phyloP scores from a whole-genome alignment of 805 yeast genomes.

The Metschnikowia cubensis region DNA sequence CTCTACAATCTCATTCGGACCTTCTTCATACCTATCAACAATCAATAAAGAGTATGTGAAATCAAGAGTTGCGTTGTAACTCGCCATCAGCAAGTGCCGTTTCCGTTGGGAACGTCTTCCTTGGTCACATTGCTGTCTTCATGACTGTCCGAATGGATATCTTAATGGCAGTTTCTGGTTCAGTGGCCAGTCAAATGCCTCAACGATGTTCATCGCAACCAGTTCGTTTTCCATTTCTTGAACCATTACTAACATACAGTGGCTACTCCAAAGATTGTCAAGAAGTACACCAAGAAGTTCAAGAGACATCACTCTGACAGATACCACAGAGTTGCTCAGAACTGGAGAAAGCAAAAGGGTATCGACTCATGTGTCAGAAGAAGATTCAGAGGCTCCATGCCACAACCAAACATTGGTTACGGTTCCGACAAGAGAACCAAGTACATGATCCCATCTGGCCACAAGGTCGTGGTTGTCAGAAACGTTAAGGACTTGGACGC shows the following conservation, averaged over 20 bases:
- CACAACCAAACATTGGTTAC: constrained; percentile 99
- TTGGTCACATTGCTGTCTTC: no score
- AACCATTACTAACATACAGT: constrained; percentile 34
- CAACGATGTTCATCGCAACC: no score
- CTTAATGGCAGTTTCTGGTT: no score
- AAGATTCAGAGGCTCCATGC: constrained; percentile 98
- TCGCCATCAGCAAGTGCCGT: not conserved
- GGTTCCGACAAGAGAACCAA: constrained; percentile 99
- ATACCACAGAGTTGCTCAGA: constrained; percentile 95
- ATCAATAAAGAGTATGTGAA: constrained; percentile 21
- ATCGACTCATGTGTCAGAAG: constrained; percentile 99
- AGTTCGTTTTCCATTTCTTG: no score
- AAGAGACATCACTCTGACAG: constrained; percentile 99
- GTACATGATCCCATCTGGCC: constrained; percentile 95
- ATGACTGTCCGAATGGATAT: no score
- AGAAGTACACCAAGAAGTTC: constrained; percentile 98
- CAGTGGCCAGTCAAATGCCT: no score
- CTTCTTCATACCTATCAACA: constrained; percentile 17
- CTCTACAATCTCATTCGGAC: constrained; percentile 4
- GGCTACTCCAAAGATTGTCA: constrained; percentile 99
- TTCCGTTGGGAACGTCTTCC: not conserved
- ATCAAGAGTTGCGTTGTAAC: not conserved
- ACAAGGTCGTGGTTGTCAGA: constrained; percentile 92
- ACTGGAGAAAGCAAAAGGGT: constrained; percentile 99
- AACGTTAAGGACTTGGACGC: constrained; percentile 93